Conservation (phyloP, 257 asterid species). For the Fraxinus excelsior region DNA sequence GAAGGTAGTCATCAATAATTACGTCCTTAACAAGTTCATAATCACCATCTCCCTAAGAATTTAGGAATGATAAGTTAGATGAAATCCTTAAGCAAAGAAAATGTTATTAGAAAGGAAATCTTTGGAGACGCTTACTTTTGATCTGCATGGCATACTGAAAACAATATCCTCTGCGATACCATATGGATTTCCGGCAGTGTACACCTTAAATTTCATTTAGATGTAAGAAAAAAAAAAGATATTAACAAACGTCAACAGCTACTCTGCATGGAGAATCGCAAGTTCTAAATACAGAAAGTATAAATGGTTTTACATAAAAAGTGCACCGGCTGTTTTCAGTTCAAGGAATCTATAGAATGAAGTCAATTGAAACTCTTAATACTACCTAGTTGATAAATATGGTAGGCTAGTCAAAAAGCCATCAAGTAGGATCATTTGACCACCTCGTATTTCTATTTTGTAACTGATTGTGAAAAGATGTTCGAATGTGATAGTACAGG, state of each 20-base stretch:
- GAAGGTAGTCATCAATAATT: constrained; percentile 73
- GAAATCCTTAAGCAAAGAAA: background rate
- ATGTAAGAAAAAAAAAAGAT: background rate
- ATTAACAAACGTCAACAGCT: background rate
- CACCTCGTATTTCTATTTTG: background rate
- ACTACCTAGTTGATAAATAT: background rate
- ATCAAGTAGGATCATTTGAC: background rate
- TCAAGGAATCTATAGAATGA: background rate
- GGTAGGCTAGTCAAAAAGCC: background rate
- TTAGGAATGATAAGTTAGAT: constrained; percentile 1
- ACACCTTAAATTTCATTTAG: constrained; percentile 48
- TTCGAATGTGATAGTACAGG: background rate
- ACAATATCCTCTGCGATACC: constrained; percentile 87
- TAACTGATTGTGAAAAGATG: background rate
- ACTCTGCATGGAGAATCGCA: background rate
- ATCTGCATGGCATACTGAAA: constrained; percentile 97
- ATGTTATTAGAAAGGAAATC: background rate
- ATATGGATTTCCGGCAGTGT: constrained; percentile 84
- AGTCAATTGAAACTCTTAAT: background rate
- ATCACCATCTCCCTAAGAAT: constrained; percentile 84
- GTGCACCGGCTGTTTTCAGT: background rate
- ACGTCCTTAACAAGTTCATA: constrained; percentile 92
- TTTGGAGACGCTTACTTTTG: constrained; percentile 52
- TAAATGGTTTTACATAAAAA: background rate
- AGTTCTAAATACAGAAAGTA: background rate